Evolutionary conservation across 2,329 filamentous ascomycete genomes (phyloP), one percentile per base, ranked within the genome.

Genomic region (Trichoderma gracile): DNA sequence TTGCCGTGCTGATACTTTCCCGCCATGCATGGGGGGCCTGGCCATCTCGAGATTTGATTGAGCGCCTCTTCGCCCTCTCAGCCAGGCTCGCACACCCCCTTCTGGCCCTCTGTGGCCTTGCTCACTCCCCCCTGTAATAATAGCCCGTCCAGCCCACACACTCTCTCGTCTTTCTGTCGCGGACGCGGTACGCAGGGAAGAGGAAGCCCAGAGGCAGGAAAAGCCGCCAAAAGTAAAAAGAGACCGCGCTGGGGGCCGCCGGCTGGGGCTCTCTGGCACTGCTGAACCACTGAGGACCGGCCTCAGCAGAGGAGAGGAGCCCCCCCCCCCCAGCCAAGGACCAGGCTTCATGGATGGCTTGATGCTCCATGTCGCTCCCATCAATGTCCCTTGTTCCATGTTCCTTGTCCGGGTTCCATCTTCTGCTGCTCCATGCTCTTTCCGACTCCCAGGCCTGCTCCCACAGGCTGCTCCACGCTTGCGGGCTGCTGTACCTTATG

Each of bases 141-240:
- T n/a, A 52, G 49, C 49, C 49, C 23, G 27, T 17, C 49, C 27
- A 43, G 49, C 49, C 49, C 49, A 52, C 49, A 52, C 49, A 52
- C 49, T 30, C 49, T 33, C 49, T 30, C 25, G 30, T 33, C 30
- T 9, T 9, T 50, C 25, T 50, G 14, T 50, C 30, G 30, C 30
- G 25, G 23, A 55, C 47, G 53, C 49, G 49, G 25, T 52, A 19
- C 45, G 49, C 38, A 63, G 65, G 67, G 66, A 64, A 63, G 66
- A 27, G 17, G 19, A 6, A 38, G n/a, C n/a, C n/a, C n/a, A 55
- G 19, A 63, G 57, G 66, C 17, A n/a, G 15, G 33, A 40, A 55
- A 27, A 45, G 62, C 25, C 23, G 21, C 46, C 17, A 27, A 21
- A 38, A 40, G 33, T 33, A 40, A 21, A 14, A 38, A 19, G 52